These are phyloP conservation scores for Penicillium longicatenatum DNA, from an alignment of 495 filamentous ascomycete species.

Conservation along the genomic window DNA sequence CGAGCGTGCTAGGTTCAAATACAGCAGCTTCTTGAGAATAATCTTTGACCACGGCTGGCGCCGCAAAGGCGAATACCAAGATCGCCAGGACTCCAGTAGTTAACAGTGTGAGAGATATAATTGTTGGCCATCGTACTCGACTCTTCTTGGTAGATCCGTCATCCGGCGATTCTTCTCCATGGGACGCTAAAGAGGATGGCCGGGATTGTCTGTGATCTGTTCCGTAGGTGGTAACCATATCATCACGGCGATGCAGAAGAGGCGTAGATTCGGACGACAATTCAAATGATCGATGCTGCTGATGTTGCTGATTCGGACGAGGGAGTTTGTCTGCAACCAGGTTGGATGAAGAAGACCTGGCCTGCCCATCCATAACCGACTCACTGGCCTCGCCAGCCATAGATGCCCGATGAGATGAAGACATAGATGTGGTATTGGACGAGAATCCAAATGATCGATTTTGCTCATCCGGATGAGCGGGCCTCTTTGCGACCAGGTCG, in stretches of 20 bases:
- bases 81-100: constrained; percentile 49
- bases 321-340: constrained; percentile 14
- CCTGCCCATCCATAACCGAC: constrained; percentile 33
- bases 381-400: constrained; percentile 42
- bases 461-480: no score
- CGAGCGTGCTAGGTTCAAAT: constrained; percentile 77
- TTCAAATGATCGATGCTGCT: constrained; percentile 30
- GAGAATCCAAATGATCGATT: no score
- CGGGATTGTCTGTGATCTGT: constrained; percentile 25
- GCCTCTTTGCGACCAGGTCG: no score
- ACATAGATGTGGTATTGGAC: not conserved
- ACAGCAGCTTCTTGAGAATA: constrained; percentile 83
- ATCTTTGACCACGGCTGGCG: constrained; percentile 75
- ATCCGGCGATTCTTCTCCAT: constrained; percentile 12
- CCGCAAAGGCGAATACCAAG: constrained; percentile 70
- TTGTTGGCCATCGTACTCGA: constrained; percentile 55
- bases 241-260: constrained; percentile 39
- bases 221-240: constrained; percentile 38
- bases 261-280: constrained; percentile 48
- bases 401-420: constrained; percentile 10
- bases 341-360: constrained; percentile 12
- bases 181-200: constrained; percentile 23
- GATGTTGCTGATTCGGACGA: constrained; percentile 16
- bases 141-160: constrained; percentile 24
- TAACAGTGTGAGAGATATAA: constrained; percentile 55